Evolutionary conservation across 2,329 filamentous ascomycete species (phyloP).

Genomic region (Aspergillus sp.): DNA sequence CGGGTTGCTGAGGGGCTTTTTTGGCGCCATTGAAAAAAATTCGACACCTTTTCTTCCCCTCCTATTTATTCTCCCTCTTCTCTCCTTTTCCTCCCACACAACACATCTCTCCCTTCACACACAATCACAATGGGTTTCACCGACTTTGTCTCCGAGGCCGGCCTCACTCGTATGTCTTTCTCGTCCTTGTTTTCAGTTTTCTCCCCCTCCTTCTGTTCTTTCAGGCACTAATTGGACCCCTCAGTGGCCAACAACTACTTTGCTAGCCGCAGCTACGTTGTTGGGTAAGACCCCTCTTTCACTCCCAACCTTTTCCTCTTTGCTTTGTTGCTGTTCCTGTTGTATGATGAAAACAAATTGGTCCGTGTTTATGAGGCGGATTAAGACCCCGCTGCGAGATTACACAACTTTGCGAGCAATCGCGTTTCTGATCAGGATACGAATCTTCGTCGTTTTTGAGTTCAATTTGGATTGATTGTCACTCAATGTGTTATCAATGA

Average conservation of each 20-base stretch:
- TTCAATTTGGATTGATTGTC: background rate
- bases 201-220: conserved; percentile 13
- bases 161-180: conserved; percentile 55
- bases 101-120: conserved; percentile 17
- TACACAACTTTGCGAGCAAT: conserved; percentile 69
- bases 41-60: conserved; percentile 26
- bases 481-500: conserved; percentile 4
- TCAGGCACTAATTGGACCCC: conserved; percentile 32
- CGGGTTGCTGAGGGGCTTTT: conserved; percentile 19
- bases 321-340: conserved; percentile 16
- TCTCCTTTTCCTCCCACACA: conserved; percentile 19
- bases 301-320: conserved; percentile 9
- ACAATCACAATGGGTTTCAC: conserved; percentile 62
- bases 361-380: conserved; percentile 94
- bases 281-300: conserved; percentile 62
- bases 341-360: conserved; percentile 80
- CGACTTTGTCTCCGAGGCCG: conserved; percentile 63
- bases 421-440: conserved; percentile 68
- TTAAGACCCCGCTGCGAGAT: conserved; percentile 87
- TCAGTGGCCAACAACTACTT: conserved; percentile 46
- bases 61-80: conserved; percentile 22
- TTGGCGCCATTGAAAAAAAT: conserved; percentile 21
- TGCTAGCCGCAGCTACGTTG: conserved; percentile 72
- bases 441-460: conserved; percentile 9
- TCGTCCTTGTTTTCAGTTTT: conserved; percentile 20